These are phyloP conservation scores for Xylaria sp. DNA, from an alignment of 2,329 filamentous ascomycete species.

Conservation along the genomic window DNA sequence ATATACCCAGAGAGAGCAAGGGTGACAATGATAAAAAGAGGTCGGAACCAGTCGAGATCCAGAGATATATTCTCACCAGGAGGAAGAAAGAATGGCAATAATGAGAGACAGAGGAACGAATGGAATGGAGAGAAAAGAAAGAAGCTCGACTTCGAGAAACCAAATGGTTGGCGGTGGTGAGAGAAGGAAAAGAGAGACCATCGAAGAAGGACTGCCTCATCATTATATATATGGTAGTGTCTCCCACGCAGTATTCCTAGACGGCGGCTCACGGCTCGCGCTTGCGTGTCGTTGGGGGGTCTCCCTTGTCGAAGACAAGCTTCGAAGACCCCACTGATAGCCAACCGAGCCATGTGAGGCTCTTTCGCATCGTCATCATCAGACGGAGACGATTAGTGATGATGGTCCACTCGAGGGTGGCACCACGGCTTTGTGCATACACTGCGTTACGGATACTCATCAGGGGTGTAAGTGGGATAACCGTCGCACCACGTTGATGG, in stretches of 20 bases:
- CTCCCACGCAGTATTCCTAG: conserved; percentile 14
- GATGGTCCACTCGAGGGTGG: conserved; percentile 9
- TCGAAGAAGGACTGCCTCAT: conserved; percentile 21
- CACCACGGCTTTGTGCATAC: background rate
- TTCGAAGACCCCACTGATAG: conserved; percentile 17
- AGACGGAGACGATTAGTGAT: conserved; percentile 24
- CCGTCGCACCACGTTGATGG: conserved; percentile 17
- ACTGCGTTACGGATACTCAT: background rate
- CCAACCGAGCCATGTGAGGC: conserved; percentile 24
- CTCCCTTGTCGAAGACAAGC: conserved; percentile 32
- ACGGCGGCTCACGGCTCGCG: conserved; percentile 18
- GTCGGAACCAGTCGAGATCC: conserved; percentile 43
- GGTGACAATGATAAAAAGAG: conserved; percentile 2
- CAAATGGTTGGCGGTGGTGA: conserved; percentile 38
- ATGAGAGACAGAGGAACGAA: conserved; percentile 41
- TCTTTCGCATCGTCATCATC: conserved; percentile 6
- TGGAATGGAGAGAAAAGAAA: conserved; percentile 35
- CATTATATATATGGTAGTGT: conserved; percentile 40
- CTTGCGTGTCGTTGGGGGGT: conserved; percentile 26
- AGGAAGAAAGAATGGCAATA: conserved; percentile 44
- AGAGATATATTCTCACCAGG: conserved; percentile 46
- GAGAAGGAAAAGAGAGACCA: conserved; percentile 13
- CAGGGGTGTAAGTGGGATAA: conserved; percentile 12
- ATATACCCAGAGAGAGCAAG: background rate
- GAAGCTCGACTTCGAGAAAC: conserved; percentile 42